phyloP scores from a whole-genome alignment of 2,329 filamentous ascomycete species.

The Aureobasidium sp. region DNA sequence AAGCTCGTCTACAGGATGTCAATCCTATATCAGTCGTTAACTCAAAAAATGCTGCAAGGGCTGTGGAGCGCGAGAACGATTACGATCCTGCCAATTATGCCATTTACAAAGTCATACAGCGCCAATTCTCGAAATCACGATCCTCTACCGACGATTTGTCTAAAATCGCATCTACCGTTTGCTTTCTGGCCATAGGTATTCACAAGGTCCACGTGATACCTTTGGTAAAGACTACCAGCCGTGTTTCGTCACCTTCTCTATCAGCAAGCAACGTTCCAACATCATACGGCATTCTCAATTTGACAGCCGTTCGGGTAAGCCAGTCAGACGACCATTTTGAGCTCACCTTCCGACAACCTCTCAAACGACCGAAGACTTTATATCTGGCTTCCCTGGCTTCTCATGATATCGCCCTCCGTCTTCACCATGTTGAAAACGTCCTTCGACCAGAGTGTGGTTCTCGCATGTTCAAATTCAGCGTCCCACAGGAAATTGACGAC shows the following conservation, averaged over 20 bases:
- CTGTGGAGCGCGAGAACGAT: conserved; percentile 59
- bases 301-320: conserved; percentile 53
- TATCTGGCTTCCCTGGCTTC: conserved; percentile 58
- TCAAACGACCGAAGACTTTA: conserved; percentile 49
- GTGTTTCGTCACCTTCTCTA: conserved; percentile 49
- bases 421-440: conserved; percentile 55
- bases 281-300: conserved; percentile 57
- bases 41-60: conserved; percentile 54
- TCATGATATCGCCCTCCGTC: conserved; percentile 55
- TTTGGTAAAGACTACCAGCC: conserved; percentile 49
- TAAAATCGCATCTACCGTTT: conserved; percentile 57
- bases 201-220: conserved; percentile 64
- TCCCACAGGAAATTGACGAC: conserved; percentile 50
- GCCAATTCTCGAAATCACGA: conserved; percentile 49
- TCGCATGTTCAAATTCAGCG: conserved; percentile 55
- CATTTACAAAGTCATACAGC: conserved; percentile 62
- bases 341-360: conserved; percentile 52
- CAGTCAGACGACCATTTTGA: conserved; percentile 60
- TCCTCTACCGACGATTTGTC: conserved; percentile 60
- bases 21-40: conserved; percentile 51
- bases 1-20: conserved; percentile 45
- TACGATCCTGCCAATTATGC: conserved; percentile 62
- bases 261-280: conserved; percentile 14
- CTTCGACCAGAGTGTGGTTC: conserved; percentile 60
- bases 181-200: conserved; percentile 61